Percentiles rank a stretch among this genome's conserved stretches.
phyloP scores from a whole-genome alignment of 352 stramenopile genomes.

The Salisapilia sapeloensis region DNA sequence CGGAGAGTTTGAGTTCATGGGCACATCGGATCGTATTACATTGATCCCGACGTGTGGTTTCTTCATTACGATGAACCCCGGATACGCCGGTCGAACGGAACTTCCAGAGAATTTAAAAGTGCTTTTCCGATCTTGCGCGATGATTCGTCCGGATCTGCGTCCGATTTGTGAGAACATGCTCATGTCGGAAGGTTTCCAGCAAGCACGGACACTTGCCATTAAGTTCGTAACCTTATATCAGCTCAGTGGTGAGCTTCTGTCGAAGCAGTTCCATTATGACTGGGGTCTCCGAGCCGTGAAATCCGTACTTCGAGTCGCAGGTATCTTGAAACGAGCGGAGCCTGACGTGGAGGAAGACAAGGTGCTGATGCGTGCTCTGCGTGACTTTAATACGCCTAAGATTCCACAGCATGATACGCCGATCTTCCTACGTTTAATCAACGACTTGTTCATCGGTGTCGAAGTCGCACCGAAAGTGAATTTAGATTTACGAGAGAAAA shows the following conservation, averaged over 20 bases:
- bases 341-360: conserved; percentile 75
- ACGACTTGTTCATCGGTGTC: conserved; percentile 84
- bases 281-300: conserved; percentile 84
- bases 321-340: conserved; percentile 70
- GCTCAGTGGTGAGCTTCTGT: conserved; percentile 67
- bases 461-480: conserved; percentile 92
- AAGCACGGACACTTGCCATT: conserved; percentile 78
- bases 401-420: conserved; percentile 79
- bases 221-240: conserved; percentile 88
- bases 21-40: conserved; percentile 65
- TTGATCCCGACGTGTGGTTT: conserved; percentile 82
- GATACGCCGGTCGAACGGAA: conserved; percentile 79
- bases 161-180: conserved; percentile 84
- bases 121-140: conserved; percentile 84
- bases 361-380: conserved; percentile 72
- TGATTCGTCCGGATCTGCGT: conserved; percentile 91
- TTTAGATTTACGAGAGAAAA: conserved; percentile 82
- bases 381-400: conserved; percentile 80
- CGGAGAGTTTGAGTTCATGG: conserved; percentile 81
- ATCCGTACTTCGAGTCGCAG: conserved; percentile 70
- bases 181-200: conserved; percentile 80
- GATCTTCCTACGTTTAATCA: conserved; percentile 77
- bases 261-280: conserved; percentile 86
- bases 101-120: conserved; percentile 85
- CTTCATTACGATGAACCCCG: conserved; percentile 94